Evolutionary conservation across 2,329 filamentous ascomycete species (phyloP).

Genomic region (Lachnellula arida): DNA sequence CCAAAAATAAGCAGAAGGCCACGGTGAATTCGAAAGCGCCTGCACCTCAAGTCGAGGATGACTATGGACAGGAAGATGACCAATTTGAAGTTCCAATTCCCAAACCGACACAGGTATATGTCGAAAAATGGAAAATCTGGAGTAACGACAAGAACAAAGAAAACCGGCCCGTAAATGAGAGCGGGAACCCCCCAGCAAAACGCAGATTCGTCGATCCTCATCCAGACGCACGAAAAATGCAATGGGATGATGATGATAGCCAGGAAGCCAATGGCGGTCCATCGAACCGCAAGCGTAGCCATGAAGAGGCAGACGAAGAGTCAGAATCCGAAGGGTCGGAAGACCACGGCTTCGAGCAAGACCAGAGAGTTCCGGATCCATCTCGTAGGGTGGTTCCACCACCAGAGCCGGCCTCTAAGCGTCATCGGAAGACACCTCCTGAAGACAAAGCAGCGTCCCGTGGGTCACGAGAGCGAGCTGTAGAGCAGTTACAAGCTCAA

Average conservation of each 20-base stretch:
- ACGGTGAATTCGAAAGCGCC: not conserved
- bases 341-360: constrained; percentile 23
- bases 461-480: not conserved
- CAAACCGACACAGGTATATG: constrained; percentile 11
- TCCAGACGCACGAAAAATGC: constrained; percentile 13
- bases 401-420: not conserved
- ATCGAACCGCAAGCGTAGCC: constrained; percentile 6
- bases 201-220: constrained; percentile 20
- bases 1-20: not conserved
- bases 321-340: constrained; percentile 14
- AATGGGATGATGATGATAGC: constrained; percentile 13
- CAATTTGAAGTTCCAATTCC: not conserved
- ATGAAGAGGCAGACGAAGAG: constrained; percentile 1
- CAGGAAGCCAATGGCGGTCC: constrained; percentile 7
- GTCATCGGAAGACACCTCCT: not conserved
- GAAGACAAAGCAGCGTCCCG: not conserved
- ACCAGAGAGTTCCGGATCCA: constrained; percentile 17
- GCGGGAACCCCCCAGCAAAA: not conserved
- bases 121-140: constrained; percentile 3
- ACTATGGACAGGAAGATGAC: not conserved
- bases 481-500: not conserved
- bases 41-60: not conserved
- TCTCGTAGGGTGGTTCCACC: constrained; percentile 8
- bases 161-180: constrained; percentile 17
- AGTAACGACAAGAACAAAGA: constrained; percentile 29